These are phyloP conservation scores for Osmanthus fragrans DNA, from an alignment of 257 asterid species.

Conservation along the genomic window DNA sequence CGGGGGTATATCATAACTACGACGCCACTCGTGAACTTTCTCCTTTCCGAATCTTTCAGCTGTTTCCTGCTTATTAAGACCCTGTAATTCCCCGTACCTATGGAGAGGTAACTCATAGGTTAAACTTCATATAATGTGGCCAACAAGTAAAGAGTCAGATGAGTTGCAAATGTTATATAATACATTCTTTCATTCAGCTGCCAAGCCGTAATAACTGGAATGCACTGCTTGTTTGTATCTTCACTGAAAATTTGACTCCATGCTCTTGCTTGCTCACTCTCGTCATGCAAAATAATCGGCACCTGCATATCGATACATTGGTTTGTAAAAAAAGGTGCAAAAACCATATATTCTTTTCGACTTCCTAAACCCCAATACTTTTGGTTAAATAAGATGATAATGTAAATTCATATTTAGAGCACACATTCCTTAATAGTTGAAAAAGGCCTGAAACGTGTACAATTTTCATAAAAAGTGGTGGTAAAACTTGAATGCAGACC, in stretches of 20 bases:
- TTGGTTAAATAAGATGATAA: conserved; percentile 4
- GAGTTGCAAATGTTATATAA: conserved; percentile 11
- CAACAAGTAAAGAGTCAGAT: background rate
- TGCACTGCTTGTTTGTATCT: conserved; percentile 82
- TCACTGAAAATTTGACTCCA: conserved; percentile 96
- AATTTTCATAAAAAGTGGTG: background rate
- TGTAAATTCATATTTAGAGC: background rate
- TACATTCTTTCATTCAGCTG: conserved; percentile 96
- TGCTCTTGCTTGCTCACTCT: conserved; percentile 71
- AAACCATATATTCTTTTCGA: background rate
- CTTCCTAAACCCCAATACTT: background rate
- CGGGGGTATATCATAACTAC: conserved; percentile 94
- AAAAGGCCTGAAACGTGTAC: background rate
- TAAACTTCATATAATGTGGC: background rate
- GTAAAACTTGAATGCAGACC: background rate
- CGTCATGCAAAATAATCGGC: conserved; percentile 79
- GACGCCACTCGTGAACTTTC: conserved; percentile 94
- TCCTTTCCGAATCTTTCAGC: conserved; percentile 90
- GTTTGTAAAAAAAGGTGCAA: background rate
- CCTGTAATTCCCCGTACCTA: conserved; percentile 98
- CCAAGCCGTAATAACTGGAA: conserved; percentile 97
- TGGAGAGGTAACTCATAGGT: conserved; percentile 14
- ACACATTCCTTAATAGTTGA: conserved; percentile 9
- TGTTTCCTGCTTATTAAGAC: conserved; percentile 95
- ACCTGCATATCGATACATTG: conserved; percentile 48